Evolutionary conservation across 495 filamentous ascomycete genomes (phyloP).

Genomic region (Tirmania nivea): DNA sequence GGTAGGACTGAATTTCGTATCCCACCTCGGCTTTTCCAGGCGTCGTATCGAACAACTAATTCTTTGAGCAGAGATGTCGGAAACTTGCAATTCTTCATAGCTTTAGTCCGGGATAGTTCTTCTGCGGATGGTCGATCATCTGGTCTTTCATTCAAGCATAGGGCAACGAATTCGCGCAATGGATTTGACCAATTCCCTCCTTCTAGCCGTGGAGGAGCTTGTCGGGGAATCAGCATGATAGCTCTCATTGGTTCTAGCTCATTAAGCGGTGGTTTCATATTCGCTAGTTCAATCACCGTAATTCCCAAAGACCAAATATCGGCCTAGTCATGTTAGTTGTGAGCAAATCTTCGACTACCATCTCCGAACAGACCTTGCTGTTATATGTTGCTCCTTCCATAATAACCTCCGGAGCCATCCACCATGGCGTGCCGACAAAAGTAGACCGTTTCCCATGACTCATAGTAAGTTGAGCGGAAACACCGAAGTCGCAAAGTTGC

Average conservation of each 20-base stretch:
- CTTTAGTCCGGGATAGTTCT: slow-evolving; percentile 40
- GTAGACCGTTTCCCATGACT: slow-evolving; percentile 72
- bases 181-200: slow-evolving; percentile 53
- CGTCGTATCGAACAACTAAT: slow-evolving; percentile 59
- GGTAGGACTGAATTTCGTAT: slow-evolving; percentile 62
- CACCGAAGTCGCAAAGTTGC: slow-evolving; percentile 90
- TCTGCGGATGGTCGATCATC: slow-evolving; percentile 49
- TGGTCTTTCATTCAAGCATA: slow-evolving; percentile 56
- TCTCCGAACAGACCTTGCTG: slow-evolving; percentile 23
- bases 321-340: slow-evolving; percentile 27
- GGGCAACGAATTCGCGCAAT: slow-evolving; percentile 56
- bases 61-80: slow-evolving; percentile 46
- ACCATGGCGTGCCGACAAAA: slow-evolving; percentile 84
- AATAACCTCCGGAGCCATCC: slow-evolving; percentile 89
- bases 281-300: slow-evolving; percentile 78
- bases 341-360: neutral
- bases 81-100: slow-evolving; percentile 42
- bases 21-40: slow-evolving; percentile 71
- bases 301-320: slow-evolving; percentile 94
- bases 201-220: slow-evolving; percentile 43
- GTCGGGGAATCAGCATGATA: slow-evolving; percentile 24
- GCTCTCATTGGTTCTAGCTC: slow-evolving; percentile 29
- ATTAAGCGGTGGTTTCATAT: slow-evolving; percentile 54
- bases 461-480: slow-evolving; percentile 68
- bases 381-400: slow-evolving; percentile 29